Base-by-base conservation (phyloP, 106 monocot species). In the Acanthochlamys bracteata region DNA sequence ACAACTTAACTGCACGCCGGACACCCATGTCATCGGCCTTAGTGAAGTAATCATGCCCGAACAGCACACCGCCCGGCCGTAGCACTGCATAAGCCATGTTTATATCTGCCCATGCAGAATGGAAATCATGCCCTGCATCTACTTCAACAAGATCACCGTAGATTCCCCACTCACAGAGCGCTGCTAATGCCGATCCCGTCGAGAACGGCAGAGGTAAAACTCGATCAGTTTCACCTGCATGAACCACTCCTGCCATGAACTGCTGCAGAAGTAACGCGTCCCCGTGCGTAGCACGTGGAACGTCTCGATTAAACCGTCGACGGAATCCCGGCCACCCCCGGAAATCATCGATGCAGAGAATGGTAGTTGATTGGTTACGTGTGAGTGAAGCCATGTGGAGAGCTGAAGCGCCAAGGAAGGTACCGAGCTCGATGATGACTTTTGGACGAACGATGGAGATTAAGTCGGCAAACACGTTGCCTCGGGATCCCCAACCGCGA, bases 111-210 rank as follows among this genome's bases (percentile, higher is more conserved):
- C 83, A 88, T 7, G 80, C 87, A 23, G 87, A 88, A 70, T 83
- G 90, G 72, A 83, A 90, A 63, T 90, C 83, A 55, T 90, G 90
- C 3, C 90, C 86, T 2, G 90, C 90, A 63, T 90, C 90, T 19
- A 90, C 90, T 73, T 86, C 90, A 19, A 90, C 71, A 13, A 90
- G 63, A 65, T 86, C 86, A 9, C 69, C 86, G 61, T 83, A 80
- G 24, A 86, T 61, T 12, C 86, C 86, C 86, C 64, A 76, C 16
- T 86, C 72, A 65, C 86, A 86, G 3, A 90, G 67, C 45, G 83
- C 78, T 4, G 55, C 62, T 6, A 90, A 75, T 17, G 78, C 69
- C 4, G 78, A 72, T 19, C 60, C 68, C 9, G 90, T 83, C 10
- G 90, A 80, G 75, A 86, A 90, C 0, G 90, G 90, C 53, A 90